These are phyloP conservation scores for Melaleuca quinquenervia DNA, from an alignment of 345 rosid species.

Conservation along the genomic window DNA sequence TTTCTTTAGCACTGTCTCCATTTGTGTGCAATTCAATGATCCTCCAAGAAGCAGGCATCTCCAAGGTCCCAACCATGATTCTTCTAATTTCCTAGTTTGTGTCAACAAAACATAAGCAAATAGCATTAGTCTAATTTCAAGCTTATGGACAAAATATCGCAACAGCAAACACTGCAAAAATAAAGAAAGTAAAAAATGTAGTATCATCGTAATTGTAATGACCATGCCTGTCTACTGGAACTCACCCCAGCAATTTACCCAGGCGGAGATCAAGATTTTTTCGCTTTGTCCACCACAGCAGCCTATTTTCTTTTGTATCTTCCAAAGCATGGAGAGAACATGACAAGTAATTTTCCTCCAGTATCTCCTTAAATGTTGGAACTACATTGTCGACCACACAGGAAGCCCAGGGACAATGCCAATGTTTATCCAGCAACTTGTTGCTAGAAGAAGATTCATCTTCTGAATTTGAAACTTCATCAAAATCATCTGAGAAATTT, in stretches of 20 bases:
- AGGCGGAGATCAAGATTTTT: conserved; percentile 70
- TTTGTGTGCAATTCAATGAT: conserved; percentile 22
- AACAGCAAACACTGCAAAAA: background rate
- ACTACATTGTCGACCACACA: conserved; percentile 59
- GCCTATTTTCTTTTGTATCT: conserved; percentile 47
- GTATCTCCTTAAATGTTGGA: conserved; percentile 63
- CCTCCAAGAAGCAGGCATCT: conserved; percentile 63
- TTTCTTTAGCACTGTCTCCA: conserved; percentile 38
- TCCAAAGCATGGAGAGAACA: conserved; percentile 32
- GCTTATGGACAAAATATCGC: background rate
- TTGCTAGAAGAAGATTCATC: conserved; percentile 12
- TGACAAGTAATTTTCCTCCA: conserved; percentile 64
- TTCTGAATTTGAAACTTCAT: conserved; percentile 18
- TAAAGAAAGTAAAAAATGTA: background rate
- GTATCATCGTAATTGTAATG: background rate
- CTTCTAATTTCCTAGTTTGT: conserved; percentile 54
- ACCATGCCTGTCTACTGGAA: background rate
- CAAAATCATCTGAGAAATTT: conserved; percentile 28
- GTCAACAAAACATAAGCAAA: background rate
- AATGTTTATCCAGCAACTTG: conserved; percentile 24
- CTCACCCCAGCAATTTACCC: conserved; percentile 55
- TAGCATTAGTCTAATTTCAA: background rate
- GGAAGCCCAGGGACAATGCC: conserved; percentile 91
- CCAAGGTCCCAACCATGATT: conserved; percentile 87
- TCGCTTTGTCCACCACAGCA: conserved; percentile 72